A percentile compares a stretch with the other conserved stretches of the same genome.
These are phyloP conservation scores for Thymus quinquecostatus DNA, from an alignment of 257 asterid species.

Conservation along the genomic window DNA sequence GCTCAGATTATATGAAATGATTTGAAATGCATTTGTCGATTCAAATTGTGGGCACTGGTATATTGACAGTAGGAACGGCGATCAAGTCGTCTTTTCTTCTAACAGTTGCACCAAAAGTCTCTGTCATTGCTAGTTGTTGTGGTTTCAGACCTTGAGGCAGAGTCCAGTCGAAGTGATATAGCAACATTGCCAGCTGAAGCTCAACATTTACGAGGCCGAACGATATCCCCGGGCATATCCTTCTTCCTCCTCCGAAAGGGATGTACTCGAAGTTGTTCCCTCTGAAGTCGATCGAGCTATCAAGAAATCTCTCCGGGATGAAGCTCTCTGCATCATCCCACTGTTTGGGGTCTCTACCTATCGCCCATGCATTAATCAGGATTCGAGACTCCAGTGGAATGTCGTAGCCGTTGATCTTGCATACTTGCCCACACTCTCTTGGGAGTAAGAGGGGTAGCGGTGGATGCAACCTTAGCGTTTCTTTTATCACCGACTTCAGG, in stretches of 20 bases:
- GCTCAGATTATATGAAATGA: too few species aligned
- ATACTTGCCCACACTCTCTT: slow-evolving; percentile 10
- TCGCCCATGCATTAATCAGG: slow-evolving; percentile 32
- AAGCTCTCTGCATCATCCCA: slow-evolving; percentile 31
- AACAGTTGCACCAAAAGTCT: slow-evolving; percentile 24
- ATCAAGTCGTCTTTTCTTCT: slow-evolving; percentile 19
- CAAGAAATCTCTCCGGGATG: slow-evolving; percentile 29
- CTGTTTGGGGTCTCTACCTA: slow-evolving; percentile 28
- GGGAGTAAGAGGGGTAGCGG: slow-evolving; percentile 29
- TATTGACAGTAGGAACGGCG: slow-evolving; percentile 23
- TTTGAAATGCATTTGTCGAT: neutral
- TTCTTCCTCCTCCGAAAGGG: slow-evolving; percentile 37
- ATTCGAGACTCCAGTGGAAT: slow-evolving; percentile 25
- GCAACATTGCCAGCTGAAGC: slow-evolving; percentile 23
- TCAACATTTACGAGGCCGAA: slow-evolving; percentile 30
- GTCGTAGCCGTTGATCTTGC: slow-evolving; percentile 30
- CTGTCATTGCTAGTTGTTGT: slow-evolving; percentile 28
- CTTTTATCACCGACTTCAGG: neutral
- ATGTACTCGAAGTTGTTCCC: slow-evolving; percentile 24
- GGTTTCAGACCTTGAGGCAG: slow-evolving; percentile 29
- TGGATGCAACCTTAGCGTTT: neutral
- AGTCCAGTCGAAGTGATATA: slow-evolving; percentile 33
- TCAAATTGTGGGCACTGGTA: slow-evolving; percentile 4
- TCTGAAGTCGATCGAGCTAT: neutral
- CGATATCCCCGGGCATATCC: slow-evolving; percentile 34